Conservation (phyloP, 2,329 filamentous ascomycete species). For the Clathrospora elynae region DNA sequence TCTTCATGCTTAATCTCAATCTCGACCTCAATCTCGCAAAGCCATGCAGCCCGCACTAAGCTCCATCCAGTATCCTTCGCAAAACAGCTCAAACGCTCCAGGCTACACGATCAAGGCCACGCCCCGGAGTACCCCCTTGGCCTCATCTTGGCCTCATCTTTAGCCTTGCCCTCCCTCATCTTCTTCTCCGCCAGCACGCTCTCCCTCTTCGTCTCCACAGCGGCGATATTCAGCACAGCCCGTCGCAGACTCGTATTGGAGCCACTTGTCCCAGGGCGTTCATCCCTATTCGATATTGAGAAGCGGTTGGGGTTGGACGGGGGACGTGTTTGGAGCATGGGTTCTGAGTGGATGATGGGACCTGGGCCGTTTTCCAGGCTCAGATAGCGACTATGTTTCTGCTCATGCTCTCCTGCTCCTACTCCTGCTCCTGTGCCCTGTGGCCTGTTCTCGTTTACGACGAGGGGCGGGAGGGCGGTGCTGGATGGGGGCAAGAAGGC, state of each 20-base stretch:
- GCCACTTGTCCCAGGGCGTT: neutral
- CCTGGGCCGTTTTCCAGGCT: neutral
- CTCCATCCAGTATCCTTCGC: neutral
- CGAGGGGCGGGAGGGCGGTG: neutral
- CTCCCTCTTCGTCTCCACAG: neutral
- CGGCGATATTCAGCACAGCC: slow-evolving; percentile 8
- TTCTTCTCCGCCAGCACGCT: neutral
- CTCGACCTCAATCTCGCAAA: neutral
- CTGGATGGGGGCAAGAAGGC: neutral
- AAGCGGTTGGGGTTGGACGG: neutral
- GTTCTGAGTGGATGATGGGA: neutral
- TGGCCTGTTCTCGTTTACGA: neutral
- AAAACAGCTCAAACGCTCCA: neutral
- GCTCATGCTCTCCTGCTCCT: too few species aligned
- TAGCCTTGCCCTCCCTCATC: neutral
- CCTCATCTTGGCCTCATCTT: neutral
- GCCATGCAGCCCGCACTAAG: neutral
- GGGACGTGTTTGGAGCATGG: neutral
- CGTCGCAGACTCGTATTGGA: slow-evolving; percentile 8
- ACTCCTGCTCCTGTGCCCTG: too few species aligned
- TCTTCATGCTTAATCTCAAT: too few species aligned
- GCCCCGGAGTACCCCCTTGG: slow-evolving; percentile 11
- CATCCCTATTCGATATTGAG: neutral
- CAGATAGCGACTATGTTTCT: neutral
- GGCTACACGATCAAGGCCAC: slow-evolving; percentile 8